Evolutionary conservation across 768 basidiomycete species (phyloP).

Genomic region (Clavaria fumosa): DNA sequence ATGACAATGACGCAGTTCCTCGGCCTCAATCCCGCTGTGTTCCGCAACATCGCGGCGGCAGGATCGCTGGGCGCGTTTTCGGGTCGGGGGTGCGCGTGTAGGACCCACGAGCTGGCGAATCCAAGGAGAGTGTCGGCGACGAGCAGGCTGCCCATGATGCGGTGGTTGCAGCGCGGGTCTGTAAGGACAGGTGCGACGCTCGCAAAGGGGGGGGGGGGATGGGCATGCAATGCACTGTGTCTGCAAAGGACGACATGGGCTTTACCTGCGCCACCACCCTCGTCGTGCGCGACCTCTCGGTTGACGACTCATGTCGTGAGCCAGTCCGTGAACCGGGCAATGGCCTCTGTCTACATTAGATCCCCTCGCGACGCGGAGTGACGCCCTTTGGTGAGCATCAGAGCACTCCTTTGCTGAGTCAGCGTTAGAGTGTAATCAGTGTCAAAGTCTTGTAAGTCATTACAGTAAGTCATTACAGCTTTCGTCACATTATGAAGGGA

Average conservation of each 20-base stretch:
- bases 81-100: slow-evolving; percentile 66
- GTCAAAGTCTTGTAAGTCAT: no score
- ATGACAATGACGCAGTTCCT: no score
- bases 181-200: slow-evolving; percentile 8
- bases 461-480: no score
- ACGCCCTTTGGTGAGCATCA: no score
- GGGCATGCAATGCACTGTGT: no score
- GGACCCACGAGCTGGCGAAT: slow-evolving; percentile 51
- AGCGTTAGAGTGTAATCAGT: no score
- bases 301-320: slow-evolving; percentile 79
- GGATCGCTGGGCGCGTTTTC: slow-evolving; percentile 66
- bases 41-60: no score
- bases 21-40: no score
- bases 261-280: slow-evolving; percentile 53
- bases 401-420: no score
- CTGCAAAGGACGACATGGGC: slow-evolving; percentile 80
- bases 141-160: slow-evolving; percentile 85
- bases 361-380: no score
- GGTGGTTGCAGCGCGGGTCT: slow-evolving; percentile 2
- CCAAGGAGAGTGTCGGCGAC: slow-evolving; percentile 72
- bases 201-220: no score
- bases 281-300: slow-evolving; percentile 56
- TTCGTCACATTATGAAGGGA: no score
- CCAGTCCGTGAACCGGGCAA: slow-evolving; percentile 84
- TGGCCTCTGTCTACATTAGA: slow-evolving; percentile 68